phyloP scores from a whole-genome alignment of 306 rosid genomes.

The Castanopsis chinensis region DNA sequence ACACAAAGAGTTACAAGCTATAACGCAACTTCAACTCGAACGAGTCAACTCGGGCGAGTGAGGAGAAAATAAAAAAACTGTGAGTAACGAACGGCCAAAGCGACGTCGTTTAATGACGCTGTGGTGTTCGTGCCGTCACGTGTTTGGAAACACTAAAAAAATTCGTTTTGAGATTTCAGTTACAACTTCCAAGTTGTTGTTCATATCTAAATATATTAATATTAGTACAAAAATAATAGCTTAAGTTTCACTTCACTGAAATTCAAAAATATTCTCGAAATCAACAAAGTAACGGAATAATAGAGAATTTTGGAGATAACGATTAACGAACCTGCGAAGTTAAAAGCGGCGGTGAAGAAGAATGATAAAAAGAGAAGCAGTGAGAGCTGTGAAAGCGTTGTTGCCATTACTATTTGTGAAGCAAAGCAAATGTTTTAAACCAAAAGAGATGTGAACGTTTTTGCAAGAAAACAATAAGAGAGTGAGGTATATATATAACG shows the following conservation, averaged over 20 bases:
- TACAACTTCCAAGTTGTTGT: not conserved
- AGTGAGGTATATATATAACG: not conserved
- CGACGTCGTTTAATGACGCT: too few relatives aligned
- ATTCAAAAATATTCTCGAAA: not conserved
- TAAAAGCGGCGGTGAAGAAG: slow-evolving; percentile 30
- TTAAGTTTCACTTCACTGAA: not conserved
- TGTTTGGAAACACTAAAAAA: not conserved
- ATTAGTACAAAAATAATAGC: too few relatives aligned
- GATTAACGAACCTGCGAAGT: slow-evolving; percentile 42
- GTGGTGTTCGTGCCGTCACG: too few relatives aligned
- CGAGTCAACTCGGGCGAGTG: not conserved
- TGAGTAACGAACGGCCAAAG: too few relatives aligned
- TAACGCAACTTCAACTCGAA: not conserved
- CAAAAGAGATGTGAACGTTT: too few relatives aligned
- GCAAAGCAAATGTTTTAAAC: too few relatives aligned
- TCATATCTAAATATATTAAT: not conserved
- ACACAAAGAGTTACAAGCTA: not conserved
- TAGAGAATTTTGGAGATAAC: not conserved
- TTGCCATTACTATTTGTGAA: slow-evolving; percentile 33
- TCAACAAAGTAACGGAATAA: not conserved
- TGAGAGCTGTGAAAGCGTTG: slow-evolving; percentile 29
- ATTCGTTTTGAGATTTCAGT: not conserved
- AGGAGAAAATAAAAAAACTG: too few relatives aligned
- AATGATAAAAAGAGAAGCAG: slow-evolving; percentile 32
- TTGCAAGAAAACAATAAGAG: not conserved